Conservation (phyloP, 2,329 filamentous ascomycete genomes). For the Coniochaeta sp. region DNA sequence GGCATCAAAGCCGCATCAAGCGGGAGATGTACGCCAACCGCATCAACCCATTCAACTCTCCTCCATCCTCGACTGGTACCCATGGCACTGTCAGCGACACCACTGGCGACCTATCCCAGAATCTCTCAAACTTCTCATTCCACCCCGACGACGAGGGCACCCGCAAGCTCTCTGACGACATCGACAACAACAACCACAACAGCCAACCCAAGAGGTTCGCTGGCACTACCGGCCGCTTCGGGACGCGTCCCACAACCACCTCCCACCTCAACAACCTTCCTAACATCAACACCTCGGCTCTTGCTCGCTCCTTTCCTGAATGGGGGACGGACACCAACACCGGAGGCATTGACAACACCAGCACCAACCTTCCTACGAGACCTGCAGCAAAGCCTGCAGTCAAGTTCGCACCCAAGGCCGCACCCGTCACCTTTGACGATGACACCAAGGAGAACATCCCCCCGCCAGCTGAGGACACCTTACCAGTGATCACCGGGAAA, state of each 20-base stretch:
- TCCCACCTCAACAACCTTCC: neutral
- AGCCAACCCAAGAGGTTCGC: conserved; percentile 12
- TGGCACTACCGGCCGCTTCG: conserved; percentile 17
- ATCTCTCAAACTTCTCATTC: conserved; percentile 45
- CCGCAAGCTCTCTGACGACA: conserved; percentile 41
- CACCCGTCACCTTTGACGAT: conserved; percentile 27
- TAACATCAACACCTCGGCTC: conserved; percentile 26
- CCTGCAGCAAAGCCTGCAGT: conserved; percentile 10
- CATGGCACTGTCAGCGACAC: conserved; percentile 51
- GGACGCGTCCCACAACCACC: conserved; percentile 13
- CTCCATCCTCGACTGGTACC: conserved; percentile 50
- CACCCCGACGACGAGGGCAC: conserved; percentile 48
- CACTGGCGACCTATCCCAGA: conserved; percentile 43
- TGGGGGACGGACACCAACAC: conserved; percentile 24
- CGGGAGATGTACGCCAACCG: conserved; percentile 46
- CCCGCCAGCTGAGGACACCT: conserved; percentile 25
- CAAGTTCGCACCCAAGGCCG: conserved; percentile 10
- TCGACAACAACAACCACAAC: conserved; percentile 18
- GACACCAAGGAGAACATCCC: conserved; percentile 40
- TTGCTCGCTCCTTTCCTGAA: conserved; percentile 44
- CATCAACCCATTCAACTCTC: conserved; percentile 51
- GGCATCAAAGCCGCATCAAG: conserved; percentile 10
- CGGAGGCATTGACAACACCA: neutral
- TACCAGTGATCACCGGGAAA: conserved; percentile 23
- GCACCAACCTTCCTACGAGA: conserved; percentile 12